Conservation (phyloP, 179 eudicot species). For the Gypsophila paniculata region DNA sequence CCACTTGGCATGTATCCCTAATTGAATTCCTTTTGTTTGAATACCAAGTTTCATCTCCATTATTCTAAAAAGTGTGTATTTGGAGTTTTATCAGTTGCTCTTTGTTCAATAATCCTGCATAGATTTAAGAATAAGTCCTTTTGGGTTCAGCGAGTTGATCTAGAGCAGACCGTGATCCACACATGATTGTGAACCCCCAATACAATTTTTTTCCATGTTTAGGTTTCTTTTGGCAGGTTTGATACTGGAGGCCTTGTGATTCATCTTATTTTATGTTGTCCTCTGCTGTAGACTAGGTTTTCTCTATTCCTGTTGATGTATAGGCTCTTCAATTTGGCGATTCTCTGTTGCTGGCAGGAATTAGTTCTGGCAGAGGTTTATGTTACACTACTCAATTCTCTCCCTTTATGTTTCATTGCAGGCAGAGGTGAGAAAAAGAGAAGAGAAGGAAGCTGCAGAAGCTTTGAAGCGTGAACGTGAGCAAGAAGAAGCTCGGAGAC, state of each 20-base stretch:
- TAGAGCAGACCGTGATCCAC: background rate
- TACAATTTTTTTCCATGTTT: background rate
- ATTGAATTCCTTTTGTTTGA: background rate
- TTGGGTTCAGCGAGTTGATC: background rate
- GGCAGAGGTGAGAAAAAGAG: constrained; percentile 88
- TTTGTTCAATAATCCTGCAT: background rate
- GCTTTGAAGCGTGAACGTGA: constrained; percentile 95
- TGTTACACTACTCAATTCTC: constrained; percentile 5
- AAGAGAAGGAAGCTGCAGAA: constrained; percentile 96
- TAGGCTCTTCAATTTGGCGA: background rate
- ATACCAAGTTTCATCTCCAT: background rate
- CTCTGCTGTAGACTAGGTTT: background rate
- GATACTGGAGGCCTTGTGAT: background rate
- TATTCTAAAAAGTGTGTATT: background rate
- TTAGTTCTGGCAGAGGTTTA: background rate
- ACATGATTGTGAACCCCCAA: constrained; percentile 2
- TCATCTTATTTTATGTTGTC: background rate
- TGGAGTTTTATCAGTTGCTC: no score
- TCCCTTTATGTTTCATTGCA: constrained; percentile 29
- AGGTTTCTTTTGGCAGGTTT: constrained; percentile 1
- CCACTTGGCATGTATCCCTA: background rate
- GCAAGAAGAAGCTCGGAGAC: constrained; percentile 88
- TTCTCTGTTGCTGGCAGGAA: background rate
- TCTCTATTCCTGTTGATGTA: background rate
- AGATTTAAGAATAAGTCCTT: background rate